phyloP scores from a whole-genome alignment of 169 alveolate genomes.

The Pseudocohnilembus persalinus region DNA sequence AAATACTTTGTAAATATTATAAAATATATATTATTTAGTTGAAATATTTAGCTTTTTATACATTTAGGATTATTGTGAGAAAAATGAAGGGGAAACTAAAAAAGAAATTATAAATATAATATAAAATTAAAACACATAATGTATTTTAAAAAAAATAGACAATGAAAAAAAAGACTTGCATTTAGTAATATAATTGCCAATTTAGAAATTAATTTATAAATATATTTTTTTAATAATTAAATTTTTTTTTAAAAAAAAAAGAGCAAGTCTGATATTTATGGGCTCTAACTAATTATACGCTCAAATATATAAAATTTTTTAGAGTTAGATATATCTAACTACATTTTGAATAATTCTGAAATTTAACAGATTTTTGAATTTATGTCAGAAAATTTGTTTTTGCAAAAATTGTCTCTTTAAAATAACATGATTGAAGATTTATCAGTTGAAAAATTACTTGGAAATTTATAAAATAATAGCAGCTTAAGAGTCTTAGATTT shows the following conservation, averaged over 20 bases:
- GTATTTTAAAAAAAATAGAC: no score
- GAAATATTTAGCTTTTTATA: no score
- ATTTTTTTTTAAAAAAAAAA: no score
- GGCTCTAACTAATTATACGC: background rate
- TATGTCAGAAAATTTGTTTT: background rate
- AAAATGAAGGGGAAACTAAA: background rate
- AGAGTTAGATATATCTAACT: background rate
- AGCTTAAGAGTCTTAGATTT: background rate
- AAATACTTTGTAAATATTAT: no score
- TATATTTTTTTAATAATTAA: no score
- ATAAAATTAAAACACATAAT: background rate
- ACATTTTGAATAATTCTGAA: background rate
- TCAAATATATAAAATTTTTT: no score
- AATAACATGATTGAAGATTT: constrained; percentile 25
- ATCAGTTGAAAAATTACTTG: background rate
- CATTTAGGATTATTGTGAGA: background rate
- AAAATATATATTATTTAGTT: no score
- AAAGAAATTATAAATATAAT: background rate
- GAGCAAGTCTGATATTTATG: background rate
- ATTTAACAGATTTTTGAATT: background rate
- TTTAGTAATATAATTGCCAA: no score
- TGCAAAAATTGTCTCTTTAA: constrained; percentile 12
- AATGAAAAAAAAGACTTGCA: no score
- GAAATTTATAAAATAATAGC: background rate
- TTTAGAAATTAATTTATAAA: no score